Base-by-base conservation (phyloP, 345 rosid species). In the Ailanthus altissimus region DNA sequence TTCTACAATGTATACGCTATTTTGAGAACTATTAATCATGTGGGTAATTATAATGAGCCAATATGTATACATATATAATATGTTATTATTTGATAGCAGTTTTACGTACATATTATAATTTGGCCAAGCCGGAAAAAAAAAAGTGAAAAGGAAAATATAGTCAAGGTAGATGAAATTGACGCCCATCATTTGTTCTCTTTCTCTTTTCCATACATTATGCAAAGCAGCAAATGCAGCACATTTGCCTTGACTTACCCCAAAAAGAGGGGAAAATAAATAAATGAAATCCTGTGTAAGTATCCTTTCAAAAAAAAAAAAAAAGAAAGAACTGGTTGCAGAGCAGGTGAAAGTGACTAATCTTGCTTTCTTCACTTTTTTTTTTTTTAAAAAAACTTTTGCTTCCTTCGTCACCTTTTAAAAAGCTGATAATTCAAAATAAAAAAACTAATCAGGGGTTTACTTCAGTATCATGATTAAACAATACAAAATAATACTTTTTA, bases 301-400 rank as follows among this genome's bases (percentile, higher is more conserved):
- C n/a, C n/a, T n/a, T n/a, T n/a, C n/a, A n/a, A n/a, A n/a, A n/a
- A n/a, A n/a, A n/a, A n/a, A n/a, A n/a, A n/a, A n/a, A n/a, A n/a
- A n/a, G n/a, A n/a, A n/a, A n/a, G n/a, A n/a, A n/a, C n/a, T n/a
- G n/a, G n/a, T 82, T 79, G 50, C 82, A 36, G 10, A 56, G 56
- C 63, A 32, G 13, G 28, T 60, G 80, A 84, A 77, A 77, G 82
- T 60, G 85, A 84, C 87, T 53, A 77, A 71, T 66, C 50, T 12
- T 68, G 80, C 83, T 81, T 81, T 71, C 72, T 77, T 62, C n/a
- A n/a, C n/a, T n/a, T n/a, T n/a, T n/a, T n/a, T n/a, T n/a, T n/a
- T n/a, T n/a, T n/a, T n/a, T n/a, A n/a, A n/a, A n/a, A n/a, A n/a
- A n/a, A n/a, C n/a, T n/a, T n/a, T n/a, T n/a, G n/a, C 83, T 81